Evolutionary conservation across 2,329 filamentous ascomycete species (phyloP), one percentile per base, ranked within the genome.

Genomic region (Botrytis pseudocinerea): DNA sequence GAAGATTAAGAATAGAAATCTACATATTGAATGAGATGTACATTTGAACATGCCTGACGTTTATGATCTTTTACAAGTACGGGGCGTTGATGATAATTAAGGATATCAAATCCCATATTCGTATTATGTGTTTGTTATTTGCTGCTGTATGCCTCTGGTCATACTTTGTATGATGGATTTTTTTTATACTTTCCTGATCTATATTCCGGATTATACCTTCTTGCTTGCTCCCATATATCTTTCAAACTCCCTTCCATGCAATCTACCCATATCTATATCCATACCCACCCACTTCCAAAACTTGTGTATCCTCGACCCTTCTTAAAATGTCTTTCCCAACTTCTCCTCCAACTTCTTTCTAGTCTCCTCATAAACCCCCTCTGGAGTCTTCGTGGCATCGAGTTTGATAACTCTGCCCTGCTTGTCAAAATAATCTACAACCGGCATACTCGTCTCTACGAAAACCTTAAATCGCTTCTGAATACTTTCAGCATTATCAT

Each of bases 401-500:
- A 98, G 87, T 84, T 91, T 93, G 82, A 97, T 89, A 25, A 98
- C 94, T 81, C 91, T 91, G 78, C 89, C 90, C 83, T 95, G 86
- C 79, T 86, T 86, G 80, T 92, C 90, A 82, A 92, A 98, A 82
- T 93, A 89, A 78, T 97, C 88, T 71, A 99, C 94, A 64, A 98
- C 96, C 40, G 96, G 96, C 95, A 98, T 98, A 84, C 94, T 97
- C 2, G 94, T 97, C 84, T 98, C 94, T 79, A 97, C 86, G 81
- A 98, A 99, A 6, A 92, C 95, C 81, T 90, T 91, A 87, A 99
- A 99, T 73, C 96, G 89, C 91, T 99, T 99, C 85, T 93, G 92
- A 82, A 98, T 99, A 80, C 91, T 94, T 84, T 97, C 96, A 72
- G 90, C 92, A 82, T 99, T 99, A 85, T 99, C 96, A 83, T 99